phyloP scores from a whole-genome alignment of 129 eudicot genomes.

The Artemisia tridentata region DNA sequence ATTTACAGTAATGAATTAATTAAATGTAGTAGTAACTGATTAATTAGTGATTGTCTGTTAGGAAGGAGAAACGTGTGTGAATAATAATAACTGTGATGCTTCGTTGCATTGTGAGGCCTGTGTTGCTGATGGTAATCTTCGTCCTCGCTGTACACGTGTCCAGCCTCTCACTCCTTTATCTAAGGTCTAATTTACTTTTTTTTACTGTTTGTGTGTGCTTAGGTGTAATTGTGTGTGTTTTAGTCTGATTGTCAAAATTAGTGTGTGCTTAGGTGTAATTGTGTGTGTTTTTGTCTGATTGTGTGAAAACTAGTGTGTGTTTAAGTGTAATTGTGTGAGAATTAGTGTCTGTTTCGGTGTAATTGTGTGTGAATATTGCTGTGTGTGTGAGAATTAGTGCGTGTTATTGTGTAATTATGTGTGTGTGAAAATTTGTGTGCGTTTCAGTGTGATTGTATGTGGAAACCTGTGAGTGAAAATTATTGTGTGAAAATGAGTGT shows the following conservation, averaged over 20 bases:
- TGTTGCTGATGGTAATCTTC: conserved; percentile 60
- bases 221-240: too few relatives aligned
- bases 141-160: conserved; percentile 84
- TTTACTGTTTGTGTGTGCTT: neutral
- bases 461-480: too few relatives aligned
- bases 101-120: conserved; percentile 94
- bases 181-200: conserved; percentile 35
- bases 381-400: too few relatives aligned
- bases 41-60: conserved; percentile 10
- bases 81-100: conserved; percentile 52
- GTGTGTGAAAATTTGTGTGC: neutral
- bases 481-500: too few relatives aligned
- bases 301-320: neutral
- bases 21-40: too few relatives aligned
- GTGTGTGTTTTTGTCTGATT: too few relatives aligned
- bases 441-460: conserved; percentile 15
- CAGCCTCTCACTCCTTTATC: conserved; percentile 68
- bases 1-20: too few relatives aligned
- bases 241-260: too few relatives aligned
- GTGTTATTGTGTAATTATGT: too few relatives aligned
- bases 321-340: too few relatives aligned
- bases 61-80: conserved; percentile 64
- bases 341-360: neutral
- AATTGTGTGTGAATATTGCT: too few relatives aligned
- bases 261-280: neutral